Evolutionary conservation across 148 eudicot species (phyloP).

Genomic region (Diospyros kaki): DNA sequence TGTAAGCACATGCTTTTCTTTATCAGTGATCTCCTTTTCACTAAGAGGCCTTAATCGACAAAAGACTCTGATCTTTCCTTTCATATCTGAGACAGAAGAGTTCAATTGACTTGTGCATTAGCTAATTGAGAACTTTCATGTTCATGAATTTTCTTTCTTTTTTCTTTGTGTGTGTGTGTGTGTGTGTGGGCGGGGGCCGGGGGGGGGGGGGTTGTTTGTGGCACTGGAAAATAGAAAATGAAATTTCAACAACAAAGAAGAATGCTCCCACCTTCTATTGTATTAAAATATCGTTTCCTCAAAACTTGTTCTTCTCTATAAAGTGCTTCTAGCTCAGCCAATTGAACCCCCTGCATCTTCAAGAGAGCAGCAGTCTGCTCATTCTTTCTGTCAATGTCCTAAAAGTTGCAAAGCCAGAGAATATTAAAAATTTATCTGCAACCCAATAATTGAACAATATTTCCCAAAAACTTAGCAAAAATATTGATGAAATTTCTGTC

Average conservation of each 20-base stretch:
- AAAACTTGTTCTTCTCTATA: constrained; percentile 87
- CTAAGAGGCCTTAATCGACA: constrained; percentile 88
- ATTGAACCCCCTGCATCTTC: constrained; percentile 88
- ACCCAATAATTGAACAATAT: not conserved
- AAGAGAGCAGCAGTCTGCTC: constrained; percentile 91
- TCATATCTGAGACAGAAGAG: constrained; percentile 59
- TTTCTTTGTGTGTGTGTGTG: too few species aligned
- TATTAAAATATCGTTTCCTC: constrained; percentile 87
- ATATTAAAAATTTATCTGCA: not conserved
- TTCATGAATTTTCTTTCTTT: too few species aligned
- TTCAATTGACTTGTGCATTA: not conserved
- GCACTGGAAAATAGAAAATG: not conserved
- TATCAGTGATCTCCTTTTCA: constrained; percentile 64
- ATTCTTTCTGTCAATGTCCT: constrained; percentile 98
- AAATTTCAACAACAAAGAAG: not conserved
- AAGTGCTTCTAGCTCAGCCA: constrained; percentile 74
- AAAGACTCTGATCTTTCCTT: constrained; percentile 92
- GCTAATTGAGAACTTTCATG: not conserved
- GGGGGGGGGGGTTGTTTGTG: too few species aligned
- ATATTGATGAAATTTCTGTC: not conserved
- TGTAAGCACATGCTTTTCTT: constrained; percentile 50
- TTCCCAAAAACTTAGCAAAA: not conserved
- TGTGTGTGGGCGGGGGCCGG: too few species aligned
- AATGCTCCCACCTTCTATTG: constrained; percentile 63
- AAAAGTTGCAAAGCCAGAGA: constrained; percentile 16